Base-by-base conservation (phyloP, 305 asterid genomes). In the Lippia alba region DNA sequence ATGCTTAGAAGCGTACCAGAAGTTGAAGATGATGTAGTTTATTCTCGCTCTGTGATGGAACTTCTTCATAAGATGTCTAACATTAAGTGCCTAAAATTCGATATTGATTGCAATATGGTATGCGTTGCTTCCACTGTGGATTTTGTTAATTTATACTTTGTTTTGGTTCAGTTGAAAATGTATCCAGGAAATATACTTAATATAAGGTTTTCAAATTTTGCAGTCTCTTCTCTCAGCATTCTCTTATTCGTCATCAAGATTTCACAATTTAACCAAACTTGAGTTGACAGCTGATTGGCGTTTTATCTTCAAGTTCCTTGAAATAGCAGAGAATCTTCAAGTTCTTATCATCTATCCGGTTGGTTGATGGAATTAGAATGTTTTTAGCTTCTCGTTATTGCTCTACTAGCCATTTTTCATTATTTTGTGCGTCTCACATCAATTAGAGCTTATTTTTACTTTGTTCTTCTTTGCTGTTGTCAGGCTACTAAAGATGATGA, bases 201-300 rank as follows among this genome's bases (percentile, higher is more conserved):
- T 24, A 24, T 24, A 24, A 24, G 30, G 30, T 24, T 24, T 24
- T 1, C 30, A 24, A 24, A 24, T 24, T 24, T 39, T 51, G 53
- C 69, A 51, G 69, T 24, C 44, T 39, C 45, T 7, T 8, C 4
- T 6, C 10, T 12, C 45, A 9, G 45, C 45, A 39, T 5, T 9
- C n/a, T 45, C 51, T 39, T 2, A 2, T 12, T 32, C 15, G 10
- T 30, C 53, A 3, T 1, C 17, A 8, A 34, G 9, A 49, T 63
- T 71, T 12, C 16, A 14, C 54, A 71, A 62, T 62, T 61, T 71
- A 41, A 24, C 34, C 75, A 15, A 71, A 39, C 64, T 71, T 20
- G n/a, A 51, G 12, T 24, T 53, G 33, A 45, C 6, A 16, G 49
- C 56, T 14, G 62, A 71, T 51, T 51, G 69, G 63, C 46, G 34